phyloP scores from a whole-genome alignment of 2,329 filamentous ascomycete species.

The Daldinia sp. region DNA sequence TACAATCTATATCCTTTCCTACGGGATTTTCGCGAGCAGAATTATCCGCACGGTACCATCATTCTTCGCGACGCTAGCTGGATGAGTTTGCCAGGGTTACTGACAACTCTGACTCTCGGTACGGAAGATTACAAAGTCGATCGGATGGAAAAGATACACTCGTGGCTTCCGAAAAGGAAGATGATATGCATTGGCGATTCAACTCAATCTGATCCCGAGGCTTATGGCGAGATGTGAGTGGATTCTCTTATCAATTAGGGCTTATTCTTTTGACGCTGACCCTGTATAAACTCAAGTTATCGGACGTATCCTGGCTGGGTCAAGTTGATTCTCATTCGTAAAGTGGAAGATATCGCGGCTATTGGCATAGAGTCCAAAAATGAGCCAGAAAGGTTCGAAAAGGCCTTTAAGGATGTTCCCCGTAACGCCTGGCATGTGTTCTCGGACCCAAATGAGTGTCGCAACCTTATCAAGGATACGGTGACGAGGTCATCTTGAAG shows the following conservation, averaged over 20 bases:
- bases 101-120: constrained; percentile 81
- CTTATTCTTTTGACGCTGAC: constrained; percentile 20
- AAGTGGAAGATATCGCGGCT: constrained; percentile 79
- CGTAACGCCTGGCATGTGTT: constrained; percentile 83
- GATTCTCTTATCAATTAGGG: background rate
- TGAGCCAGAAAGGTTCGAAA: constrained; percentile 79
- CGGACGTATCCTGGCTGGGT: constrained; percentile 80
- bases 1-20: constrained; percentile 96
- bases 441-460: constrained; percentile 77
- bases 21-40: constrained; percentile 74
- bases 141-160: constrained; percentile 80
- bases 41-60: constrained; percentile 83
- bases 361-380: constrained; percentile 80
- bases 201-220: constrained; percentile 91
- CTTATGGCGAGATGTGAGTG: constrained; percentile 82
- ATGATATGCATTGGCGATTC: constrained; percentile 91
- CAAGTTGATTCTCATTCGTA: constrained; percentile 85
- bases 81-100: constrained; percentile 84
- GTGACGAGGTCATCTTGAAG: constrained; percentile 32
- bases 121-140: constrained; percentile 89
- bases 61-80: constrained; percentile 87
- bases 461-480: constrained; percentile 54
- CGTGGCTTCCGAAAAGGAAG: constrained; percentile 81
- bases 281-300: constrained; percentile 57
- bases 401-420: constrained; percentile 83